Evolutionary conservation across 2,329 filamentous ascomycete genomes (phyloP), one percentile per base, ranked within the genome.

Genomic region (Hypoxylon sp.): DNA sequence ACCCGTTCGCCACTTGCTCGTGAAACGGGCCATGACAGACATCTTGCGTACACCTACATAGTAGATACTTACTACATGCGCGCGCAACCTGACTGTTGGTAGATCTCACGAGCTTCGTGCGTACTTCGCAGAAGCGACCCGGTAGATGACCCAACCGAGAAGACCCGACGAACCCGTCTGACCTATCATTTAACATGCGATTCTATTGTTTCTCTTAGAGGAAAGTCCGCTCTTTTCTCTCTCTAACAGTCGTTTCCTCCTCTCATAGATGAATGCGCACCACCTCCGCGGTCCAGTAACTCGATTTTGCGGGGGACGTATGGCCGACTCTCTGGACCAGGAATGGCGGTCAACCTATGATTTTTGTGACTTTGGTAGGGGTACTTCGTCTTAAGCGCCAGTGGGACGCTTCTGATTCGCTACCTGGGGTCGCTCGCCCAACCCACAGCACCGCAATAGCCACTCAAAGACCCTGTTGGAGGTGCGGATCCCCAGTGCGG

Each of bases 291-390:
- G 51, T 49, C 20, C 41, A 59, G 66, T 37, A 61, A 60, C 61
- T 59, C 64, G 56, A 61, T 63, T 64, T 66, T 3, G 41, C 17
- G 32, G 48, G 28, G 28, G 37, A 20, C 10, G 55, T 58, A 64
- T 62, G 43, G 61, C 71, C 65, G 71, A 69, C 72, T 44, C 49
- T 71, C 67, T 26, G 34, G 60, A 56, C 49, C 26, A 49, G 57
- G 71, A 73, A 65, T 69, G 68, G 72, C 72, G 72, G 72, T 73
- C 72, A 73, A 65, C 70, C 68, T 73, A 71, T 67, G 67, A 72
- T 49, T 64, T 65, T 62, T 5, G 17, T 39, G 52, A 43, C 10
- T 55, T 48, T 54, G 52, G 51, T 55, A 3, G 37, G 11, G 32
- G 10, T 34, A 15, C 37, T 68, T 68, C 10, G 51, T 51, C 30